A percentile compares a stretch with the other conserved stretches of the same genome.
phyloP scores from a whole-genome alignment of 2,329 filamentous ascomycete genomes.

The Aspergillus sergii region DNA sequence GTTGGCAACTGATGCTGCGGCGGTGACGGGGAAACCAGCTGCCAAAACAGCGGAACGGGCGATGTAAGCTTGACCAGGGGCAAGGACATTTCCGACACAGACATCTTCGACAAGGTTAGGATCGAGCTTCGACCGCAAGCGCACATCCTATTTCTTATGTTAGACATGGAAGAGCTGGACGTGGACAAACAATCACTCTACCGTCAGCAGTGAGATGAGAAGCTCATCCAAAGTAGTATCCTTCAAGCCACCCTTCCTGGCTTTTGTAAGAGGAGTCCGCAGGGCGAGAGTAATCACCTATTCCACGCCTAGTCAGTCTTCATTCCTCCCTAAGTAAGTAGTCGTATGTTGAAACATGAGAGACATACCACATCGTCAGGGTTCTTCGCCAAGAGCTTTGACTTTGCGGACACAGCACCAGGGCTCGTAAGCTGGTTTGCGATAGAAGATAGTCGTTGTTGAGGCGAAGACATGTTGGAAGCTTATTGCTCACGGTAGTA shows the following conservation, averaged over 20 bases:
- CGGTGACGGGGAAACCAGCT: slow-evolving; percentile 79
- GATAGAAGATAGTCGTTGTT: slow-evolving; percentile 45
- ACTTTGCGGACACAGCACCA: slow-evolving; percentile 28
- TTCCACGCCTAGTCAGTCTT: not conserved
- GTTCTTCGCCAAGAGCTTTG: slow-evolving; percentile 38
- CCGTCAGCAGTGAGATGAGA: slow-evolving; percentile 40
- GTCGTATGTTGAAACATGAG: not conserved
- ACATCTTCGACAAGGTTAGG: slow-evolving; percentile 86
- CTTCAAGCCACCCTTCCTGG: slow-evolving; percentile 44
- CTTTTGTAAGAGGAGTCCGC: slow-evolving; percentile 44
- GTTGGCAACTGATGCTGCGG: slow-evolving; percentile 81
- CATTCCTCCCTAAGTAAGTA: not conserved
- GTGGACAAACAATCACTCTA: slow-evolving; percentile 16
- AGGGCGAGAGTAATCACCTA: slow-evolving; percentile 46
- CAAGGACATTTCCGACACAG: slow-evolving; percentile 81
- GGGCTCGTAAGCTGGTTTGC: slow-evolving; percentile 42
- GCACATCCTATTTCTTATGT: slow-evolving; percentile 56
- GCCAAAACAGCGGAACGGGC: slow-evolving; percentile 85
- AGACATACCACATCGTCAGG: slow-evolving; percentile 43
- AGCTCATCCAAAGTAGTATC: slow-evolving; percentile 41
- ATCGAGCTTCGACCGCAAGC: slow-evolving; percentile 83
- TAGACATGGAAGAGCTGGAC: not conserved
- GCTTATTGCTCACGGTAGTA: slow-evolving; percentile 1
- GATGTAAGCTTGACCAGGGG: slow-evolving; percentile 85
- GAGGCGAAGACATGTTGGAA: slow-evolving; percentile 39